These are phyloP conservation scores for Hanseniaspora singularis DNA, from an alignment of 805 yeast species.

Conservation along the genomic window DNA sequence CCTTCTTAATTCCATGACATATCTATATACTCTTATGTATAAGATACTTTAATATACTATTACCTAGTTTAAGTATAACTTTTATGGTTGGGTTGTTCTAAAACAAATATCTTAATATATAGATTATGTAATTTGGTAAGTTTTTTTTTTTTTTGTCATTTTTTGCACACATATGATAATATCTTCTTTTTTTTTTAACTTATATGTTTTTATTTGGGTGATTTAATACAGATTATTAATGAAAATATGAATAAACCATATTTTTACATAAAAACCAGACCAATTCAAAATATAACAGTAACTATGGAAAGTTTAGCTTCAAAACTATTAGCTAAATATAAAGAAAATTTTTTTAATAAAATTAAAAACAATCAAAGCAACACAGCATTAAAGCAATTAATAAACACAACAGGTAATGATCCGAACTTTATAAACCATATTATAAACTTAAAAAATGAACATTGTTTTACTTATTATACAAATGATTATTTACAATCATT, in stretches of 20 bases:
- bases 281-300: background rate
- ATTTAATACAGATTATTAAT: no score
- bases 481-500: slow-evolving; percentile 2
- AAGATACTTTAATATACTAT: no score
- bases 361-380: background rate
- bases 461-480: slow-evolving; percentile 8
- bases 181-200: no score
- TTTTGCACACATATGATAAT: no score
- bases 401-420: slow-evolving; percentile 1
- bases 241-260: no score
- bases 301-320: background rate
- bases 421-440: slow-evolving; percentile 6
- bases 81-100: no score
- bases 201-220: no score
- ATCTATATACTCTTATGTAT: no score
- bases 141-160: no score
- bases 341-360: background rate
- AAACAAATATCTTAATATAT: no score
- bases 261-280: background rate
- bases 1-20: background rate
- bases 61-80: no score
- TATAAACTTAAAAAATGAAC: slow-evolving; percentile 4
- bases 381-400: background rate
- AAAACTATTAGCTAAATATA: slow-evolving; percentile 10
- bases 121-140: no score